Percentiles rank a stretch among this genome's conserved stretches.
phyloP scores from a whole-genome alignment of 768 basidiomycete species.

The Tricholoma bakamatsutake region DNA sequence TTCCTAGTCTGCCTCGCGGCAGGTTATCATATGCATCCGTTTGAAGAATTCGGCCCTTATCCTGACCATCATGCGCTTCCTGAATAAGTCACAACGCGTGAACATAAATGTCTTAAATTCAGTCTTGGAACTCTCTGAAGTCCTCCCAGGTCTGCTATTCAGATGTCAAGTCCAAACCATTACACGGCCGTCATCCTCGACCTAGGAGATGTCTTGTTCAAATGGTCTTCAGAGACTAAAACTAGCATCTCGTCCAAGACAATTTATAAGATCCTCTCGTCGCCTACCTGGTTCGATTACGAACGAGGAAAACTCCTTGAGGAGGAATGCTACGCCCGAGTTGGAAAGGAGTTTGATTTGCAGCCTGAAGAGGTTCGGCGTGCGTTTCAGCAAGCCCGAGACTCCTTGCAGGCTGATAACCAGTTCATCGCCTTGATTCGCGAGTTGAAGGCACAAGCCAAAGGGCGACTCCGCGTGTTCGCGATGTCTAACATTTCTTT shows the following conservation, averaged over 20 bases:
- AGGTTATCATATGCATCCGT: slow-evolving; percentile 9
- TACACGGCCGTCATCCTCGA: slow-evolving; percentile 43
- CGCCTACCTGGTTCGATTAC: slow-evolving; percentile 48
- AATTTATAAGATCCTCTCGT: slow-evolving; percentile 37
- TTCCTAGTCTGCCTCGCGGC: slow-evolving; percentile 16
- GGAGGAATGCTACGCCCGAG: slow-evolving; percentile 35
- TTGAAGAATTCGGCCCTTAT: slow-evolving; percentile 8
- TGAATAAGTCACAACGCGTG: slow-evolving; percentile 11
- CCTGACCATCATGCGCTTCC: slow-evolving; percentile 2
- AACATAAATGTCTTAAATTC: slow-evolving; percentile 7
- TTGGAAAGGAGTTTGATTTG: slow-evolving; percentile 35
- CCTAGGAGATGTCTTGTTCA: slow-evolving; percentile 51
- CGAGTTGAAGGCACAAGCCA: slow-evolving; percentile 35
- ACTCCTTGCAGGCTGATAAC: slow-evolving; percentile 39
- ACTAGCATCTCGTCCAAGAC: slow-evolving; percentile 36
- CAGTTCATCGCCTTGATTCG: slow-evolving; percentile 41
- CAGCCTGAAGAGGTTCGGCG: slow-evolving; percentile 32
- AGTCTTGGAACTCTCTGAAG: background rate
- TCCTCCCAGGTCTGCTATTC: background rate
- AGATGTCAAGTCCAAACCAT: slow-evolving; percentile 7
- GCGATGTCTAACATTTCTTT: slow-evolving; percentile 58
- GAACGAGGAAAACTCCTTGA: slow-evolving; percentile 42
- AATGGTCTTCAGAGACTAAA: slow-evolving; percentile 43
- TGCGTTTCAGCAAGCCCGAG: slow-evolving; percentile 43
- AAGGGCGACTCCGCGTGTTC: slow-evolving; percentile 33